Percentiles rank a stretch among this genome's conserved stretches.
Conservation (phyloP, 306 rosid genomes). For the Dalbergia cultrata region DNA sequence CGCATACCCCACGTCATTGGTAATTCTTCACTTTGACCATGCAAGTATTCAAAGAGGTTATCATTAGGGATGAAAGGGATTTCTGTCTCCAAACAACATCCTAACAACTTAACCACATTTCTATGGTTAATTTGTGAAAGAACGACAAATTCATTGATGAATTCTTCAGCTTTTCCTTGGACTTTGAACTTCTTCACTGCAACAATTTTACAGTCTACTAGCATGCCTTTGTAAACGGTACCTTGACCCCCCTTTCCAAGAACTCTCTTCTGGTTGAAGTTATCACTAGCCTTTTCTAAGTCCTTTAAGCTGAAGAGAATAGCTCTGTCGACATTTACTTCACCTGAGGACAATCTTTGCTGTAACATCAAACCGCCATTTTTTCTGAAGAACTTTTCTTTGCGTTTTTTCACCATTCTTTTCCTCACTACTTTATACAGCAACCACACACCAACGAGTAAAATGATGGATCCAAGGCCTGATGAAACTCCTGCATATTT, state of each 20-base stretch:
- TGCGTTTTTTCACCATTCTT: constrained; percentile 7
- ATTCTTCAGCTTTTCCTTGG: constrained; percentile 38
- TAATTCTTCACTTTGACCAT: constrained; percentile 2
- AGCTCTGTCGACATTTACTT: constrained; percentile 25
- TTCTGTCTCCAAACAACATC: constrained; percentile 42
- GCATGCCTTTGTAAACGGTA: constrained; percentile 45
- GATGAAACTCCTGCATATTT: constrained; percentile 47
- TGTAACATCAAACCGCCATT: constrained; percentile 48
- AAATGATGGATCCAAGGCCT: constrained; percentile 44
- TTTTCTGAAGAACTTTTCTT: constrained; percentile 33
- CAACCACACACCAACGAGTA: constrained; percentile 36
- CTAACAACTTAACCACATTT: constrained; percentile 43
- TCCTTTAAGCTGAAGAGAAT: constrained; percentile 33
- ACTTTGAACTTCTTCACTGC: constrained; percentile 39
- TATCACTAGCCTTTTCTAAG: constrained; percentile 34
- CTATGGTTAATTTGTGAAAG: constrained; percentile 49
- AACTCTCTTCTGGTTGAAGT: constrained; percentile 27
- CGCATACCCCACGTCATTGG: constrained; percentile 39
- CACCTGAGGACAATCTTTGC: constrained; percentile 4
- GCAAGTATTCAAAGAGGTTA: constrained; percentile 13
- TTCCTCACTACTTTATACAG: constrained; percentile 19
- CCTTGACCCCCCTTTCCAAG: constrained; percentile 50
- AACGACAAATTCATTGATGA: constrained; percentile 41
- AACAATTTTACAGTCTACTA: constrained; percentile 36
- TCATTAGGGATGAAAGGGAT: constrained; percentile 33